Base-by-base conservation (phyloP, 345 rosid genomes). In the Carallia pectinifolia region DNA sequence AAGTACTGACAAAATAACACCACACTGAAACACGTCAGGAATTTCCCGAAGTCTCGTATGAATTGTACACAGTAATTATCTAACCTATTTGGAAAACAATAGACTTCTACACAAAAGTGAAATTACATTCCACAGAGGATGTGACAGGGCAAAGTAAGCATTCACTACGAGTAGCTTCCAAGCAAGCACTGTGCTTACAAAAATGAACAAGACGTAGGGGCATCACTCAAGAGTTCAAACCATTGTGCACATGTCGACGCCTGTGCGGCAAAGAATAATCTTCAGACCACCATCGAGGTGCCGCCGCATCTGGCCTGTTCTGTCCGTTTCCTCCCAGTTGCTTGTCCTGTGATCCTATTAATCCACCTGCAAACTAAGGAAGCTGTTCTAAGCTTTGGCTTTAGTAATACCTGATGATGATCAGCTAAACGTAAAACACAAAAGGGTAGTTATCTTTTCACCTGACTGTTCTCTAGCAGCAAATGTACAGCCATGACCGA, bases 221-320 rank as follows among this genome's bases (percentile, higher is more conserved):
- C 58, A 54, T n/a, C 12, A 19, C 30, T 54, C 58, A 81, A n/a
- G 81, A 80, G 5, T 76, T 66, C 61, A 79, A 33, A 16, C 74
- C 58, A 47, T 81, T 81, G 53, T 77, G 79, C 66, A 74, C 75
- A 1, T 75, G 80, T 1, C 37, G 34, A 70, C 73, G 74, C 76
- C 64, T 53, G 52, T 0, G 58, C 0, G 76, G 79, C 9, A 6
- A 48, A 16, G 70, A 53, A 65, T 81, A 78, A 74, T 78, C 82
- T 64, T 75, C 82, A 19, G 71, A 63, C 81, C 16, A 55, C 60
- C 60, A 55, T 55, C 30, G 15, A 23, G 30, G 5, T 2, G 60
- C 33, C 31, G 60, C 60, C 15, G 13, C 15, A 23, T 33, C 74
- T 7, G 50, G 70, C 30, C 50, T 56, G 6, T 50, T 23, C 50